phyloP scores from a whole-genome alignment of 306 rosid species.

The Macrotyloma uniflorum region DNA sequence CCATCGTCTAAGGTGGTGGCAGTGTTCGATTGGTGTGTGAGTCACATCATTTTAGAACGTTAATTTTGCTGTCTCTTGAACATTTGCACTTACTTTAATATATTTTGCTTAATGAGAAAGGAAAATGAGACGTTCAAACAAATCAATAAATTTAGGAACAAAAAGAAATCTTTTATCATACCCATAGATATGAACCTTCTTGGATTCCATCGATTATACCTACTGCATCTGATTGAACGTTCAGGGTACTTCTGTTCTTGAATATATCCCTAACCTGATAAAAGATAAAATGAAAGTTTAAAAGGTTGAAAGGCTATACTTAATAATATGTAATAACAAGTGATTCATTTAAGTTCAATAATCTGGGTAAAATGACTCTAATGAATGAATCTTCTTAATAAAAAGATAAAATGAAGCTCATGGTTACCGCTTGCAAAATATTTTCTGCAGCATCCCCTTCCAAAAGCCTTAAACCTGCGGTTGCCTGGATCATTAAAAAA shows the following conservation, averaged over 20 bases:
- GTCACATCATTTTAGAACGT: not conserved
- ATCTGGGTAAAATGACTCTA: too few species aligned
- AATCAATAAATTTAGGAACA: not conserved
- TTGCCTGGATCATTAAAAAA: constrained; percentile 25
- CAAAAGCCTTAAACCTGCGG: constrained; percentile 37
- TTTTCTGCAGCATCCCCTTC: constrained; percentile 24
- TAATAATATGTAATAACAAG: too few species aligned
- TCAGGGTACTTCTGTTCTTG: constrained; percentile 51
- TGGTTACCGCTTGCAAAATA: constrained; percentile 31
- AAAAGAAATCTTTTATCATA: not conserved
- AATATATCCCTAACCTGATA: constrained; percentile 71
- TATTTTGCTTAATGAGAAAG: not conserved
- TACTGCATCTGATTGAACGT: constrained; percentile 46
- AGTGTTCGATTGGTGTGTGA: not conserved
- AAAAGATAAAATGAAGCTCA: not conserved
- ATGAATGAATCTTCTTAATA: too few species aligned
- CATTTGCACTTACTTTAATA: not conserved
- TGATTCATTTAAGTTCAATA: too few species aligned
- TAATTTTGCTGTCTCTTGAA: not conserved
- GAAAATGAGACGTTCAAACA: not conserved
- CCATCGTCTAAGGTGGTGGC: not conserved
- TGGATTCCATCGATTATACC: constrained; percentile 65
- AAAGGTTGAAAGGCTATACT: not conserved
- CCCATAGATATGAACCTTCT: constrained; percentile 70
- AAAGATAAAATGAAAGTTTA: not conserved